Evolutionary conservation across 176 grass and related monocot genomes (phyloP).

Genomic region (Ampelocalamus luodianensis): DNA sequence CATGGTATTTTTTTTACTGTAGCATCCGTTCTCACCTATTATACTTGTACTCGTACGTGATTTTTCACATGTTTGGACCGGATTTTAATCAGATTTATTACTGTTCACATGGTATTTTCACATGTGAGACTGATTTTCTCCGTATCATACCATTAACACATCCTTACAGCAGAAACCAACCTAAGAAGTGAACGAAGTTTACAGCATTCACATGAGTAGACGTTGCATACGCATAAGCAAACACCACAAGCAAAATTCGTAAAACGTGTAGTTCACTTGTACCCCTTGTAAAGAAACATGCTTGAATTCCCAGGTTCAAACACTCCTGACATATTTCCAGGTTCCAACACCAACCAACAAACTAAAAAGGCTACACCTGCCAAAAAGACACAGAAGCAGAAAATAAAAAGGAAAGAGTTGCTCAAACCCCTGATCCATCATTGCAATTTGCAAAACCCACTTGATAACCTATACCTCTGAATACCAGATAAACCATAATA

Average conservation of each 20-base stretch:
- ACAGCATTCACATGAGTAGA: too few relatives aligned
- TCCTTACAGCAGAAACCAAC: too few relatives aligned
- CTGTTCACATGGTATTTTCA: too few relatives aligned
- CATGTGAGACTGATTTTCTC: not conserved
- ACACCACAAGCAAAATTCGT: not conserved
- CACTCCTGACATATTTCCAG: not conserved
- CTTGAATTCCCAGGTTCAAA: constrained; percentile 29
- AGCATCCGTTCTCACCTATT: too few relatives aligned
- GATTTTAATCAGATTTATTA: too few relatives aligned
- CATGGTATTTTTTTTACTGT: too few relatives aligned
- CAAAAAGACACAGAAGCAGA: not conserved
- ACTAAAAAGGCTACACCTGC: constrained; percentile 17
- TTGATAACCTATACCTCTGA: constrained; percentile 36
- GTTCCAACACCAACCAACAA: constrained; percentile 37
- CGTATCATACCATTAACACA: too few relatives aligned
- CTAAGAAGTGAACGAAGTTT: too few relatives aligned
- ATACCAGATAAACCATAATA: constrained; percentile 21
- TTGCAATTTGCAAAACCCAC: constrained; percentile 40
- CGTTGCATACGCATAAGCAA: not conserved
- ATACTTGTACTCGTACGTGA: too few relatives aligned
- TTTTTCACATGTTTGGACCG: too few relatives aligned
- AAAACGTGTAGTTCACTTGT: not conserved
- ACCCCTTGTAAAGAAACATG: not conserved
- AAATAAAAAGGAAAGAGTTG: constrained; percentile 23
- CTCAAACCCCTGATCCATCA: constrained; percentile 48